These are phyloP conservation scores for Candida verbasci DNA, from an alignment of 805 yeast species.

Conservation along the genomic window DNA sequence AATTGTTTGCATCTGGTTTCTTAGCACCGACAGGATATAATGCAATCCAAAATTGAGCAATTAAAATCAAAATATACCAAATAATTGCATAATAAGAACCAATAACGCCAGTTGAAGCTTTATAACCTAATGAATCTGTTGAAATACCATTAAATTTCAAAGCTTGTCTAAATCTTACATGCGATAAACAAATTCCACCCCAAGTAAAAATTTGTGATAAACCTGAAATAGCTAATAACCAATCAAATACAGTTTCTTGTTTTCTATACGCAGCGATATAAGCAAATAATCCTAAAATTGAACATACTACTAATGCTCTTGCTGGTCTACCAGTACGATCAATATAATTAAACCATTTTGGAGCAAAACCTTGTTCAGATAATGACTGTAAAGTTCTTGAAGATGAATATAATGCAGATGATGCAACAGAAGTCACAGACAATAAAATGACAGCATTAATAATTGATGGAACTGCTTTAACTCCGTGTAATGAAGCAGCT, in stretches of 20 bases:
- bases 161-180: slow-evolving; percentile 37
- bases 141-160: slow-evolving; percentile 28
- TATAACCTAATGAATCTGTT: slow-evolving; percentile 27
- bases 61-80: slow-evolving; percentile 29
- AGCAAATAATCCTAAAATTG: slow-evolving; percentile 33
- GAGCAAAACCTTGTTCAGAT: slow-evolving; percentile 41
- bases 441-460: slow-evolving; percentile 39
- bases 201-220: slow-evolving; percentile 40
- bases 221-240: slow-evolving; percentile 41
- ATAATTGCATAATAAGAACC: slow-evolving; percentile 35
- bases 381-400: slow-evolving; percentile 41
- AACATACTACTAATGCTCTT: slow-evolving; percentile 30
- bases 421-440: slow-evolving; percentile 40
- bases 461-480: slow-evolving; percentile 35
- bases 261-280: slow-evolving; percentile 39
- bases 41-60: slow-evolving; percentile 44
- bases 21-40: slow-evolving; percentile 33
- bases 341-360: slow-evolving; percentile 33
- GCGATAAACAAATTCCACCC: slow-evolving; percentile 38
- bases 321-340: slow-evolving; percentile 40
- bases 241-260: slow-evolving; percentile 35
- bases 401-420: slow-evolving; percentile 38
- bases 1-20: slow-evolving; percentile 22
- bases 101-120: slow-evolving; percentile 35
- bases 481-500: slow-evolving; percentile 38